Evolutionary conservation across 441 rosid genomes (phyloP).

Genomic region (Aleurites moluccanus): DNA sequence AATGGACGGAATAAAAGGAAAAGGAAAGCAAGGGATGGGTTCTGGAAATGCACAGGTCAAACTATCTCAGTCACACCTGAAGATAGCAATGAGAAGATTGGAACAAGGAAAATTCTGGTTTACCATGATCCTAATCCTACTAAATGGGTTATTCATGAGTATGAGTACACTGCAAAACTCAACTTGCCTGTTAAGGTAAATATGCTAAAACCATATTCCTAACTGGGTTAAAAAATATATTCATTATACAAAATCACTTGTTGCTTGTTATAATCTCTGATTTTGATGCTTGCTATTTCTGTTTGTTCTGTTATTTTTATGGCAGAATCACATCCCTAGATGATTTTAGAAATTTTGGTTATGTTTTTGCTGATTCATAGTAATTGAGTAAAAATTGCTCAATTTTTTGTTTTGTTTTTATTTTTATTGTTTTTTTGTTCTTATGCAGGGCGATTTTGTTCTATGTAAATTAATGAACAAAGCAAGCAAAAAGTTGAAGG

Average conservation of each 20-base stretch:
- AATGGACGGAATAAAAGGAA: conserved; percentile 22
- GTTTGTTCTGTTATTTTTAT: background rate
- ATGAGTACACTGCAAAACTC: background rate
- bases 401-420: no score
- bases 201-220: no score
- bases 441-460: conserved; percentile 20
- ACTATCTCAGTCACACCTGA: background rate
- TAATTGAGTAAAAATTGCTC: background rate
- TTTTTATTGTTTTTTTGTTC: background rate
- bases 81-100: conserved; percentile 21
- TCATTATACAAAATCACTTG: background rate
- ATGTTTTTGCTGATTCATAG: background rate
- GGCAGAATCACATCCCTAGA: background rate
- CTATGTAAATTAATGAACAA: conserved; percentile 16
- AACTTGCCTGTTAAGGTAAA: conserved; percentile 20
- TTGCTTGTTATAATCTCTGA: background rate
- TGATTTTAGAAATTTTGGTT: background rate
- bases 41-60: conserved; percentile 38
- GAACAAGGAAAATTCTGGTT: conserved; percentile 30
- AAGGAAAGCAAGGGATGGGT: conserved; percentile 26
- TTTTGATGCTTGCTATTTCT: background rate
- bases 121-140: conserved; percentile 24
- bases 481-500: background rate
- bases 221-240: no score
- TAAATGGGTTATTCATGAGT: conserved; percentile 35